Conservation (phyloP, 805 yeast species). For the Jamesozyma hellenica region DNA sequence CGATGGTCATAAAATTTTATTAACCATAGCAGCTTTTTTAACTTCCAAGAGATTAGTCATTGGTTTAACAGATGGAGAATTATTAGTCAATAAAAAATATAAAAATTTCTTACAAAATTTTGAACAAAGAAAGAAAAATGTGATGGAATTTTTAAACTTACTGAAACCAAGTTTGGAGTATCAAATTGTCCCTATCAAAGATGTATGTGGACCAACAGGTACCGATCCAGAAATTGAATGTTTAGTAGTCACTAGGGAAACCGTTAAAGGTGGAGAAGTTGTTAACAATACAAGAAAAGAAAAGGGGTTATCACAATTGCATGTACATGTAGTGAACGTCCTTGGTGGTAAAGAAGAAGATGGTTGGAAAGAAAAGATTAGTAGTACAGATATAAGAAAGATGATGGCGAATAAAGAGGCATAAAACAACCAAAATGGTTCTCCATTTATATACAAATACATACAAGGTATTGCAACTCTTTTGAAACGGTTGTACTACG, state of each 20-base stretch:
- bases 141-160: slow-evolving; percentile 39
- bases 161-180: slow-evolving; percentile 39
- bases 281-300: slow-evolving; percentile 58
- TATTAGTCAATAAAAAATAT: slow-evolving; percentile 67
- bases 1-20: slow-evolving; percentile 83
- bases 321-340: slow-evolving; percentile 47
- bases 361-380: slow-evolving; percentile 62
- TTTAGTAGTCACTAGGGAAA: slow-evolving; percentile 72
- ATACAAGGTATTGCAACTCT: too few species aligned
- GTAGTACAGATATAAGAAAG: slow-evolving; percentile 72
- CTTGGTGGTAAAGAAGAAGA: slow-evolving; percentile 51
- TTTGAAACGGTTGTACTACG: too few species aligned
- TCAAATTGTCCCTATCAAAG: slow-evolving; percentile 57
- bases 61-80: slow-evolving; percentile 72
- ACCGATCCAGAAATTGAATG: slow-evolving; percentile 62
- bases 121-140: slow-evolving; percentile 39
- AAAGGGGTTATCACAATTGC: slow-evolving; percentile 44
- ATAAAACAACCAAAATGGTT: too few species aligned
- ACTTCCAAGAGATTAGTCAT: slow-evolving; percentile 49
- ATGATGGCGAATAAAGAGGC: slow-evolving; percentile 7
- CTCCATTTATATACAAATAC: too few species aligned
- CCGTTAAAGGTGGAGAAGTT: slow-evolving; percentile 59
- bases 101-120: slow-evolving; percentile 54
- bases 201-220: slow-evolving; percentile 92
- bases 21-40: slow-evolving; percentile 61